Conservation (phyloP, 208 protist species). For the Leishmania guyanensis region DNA sequence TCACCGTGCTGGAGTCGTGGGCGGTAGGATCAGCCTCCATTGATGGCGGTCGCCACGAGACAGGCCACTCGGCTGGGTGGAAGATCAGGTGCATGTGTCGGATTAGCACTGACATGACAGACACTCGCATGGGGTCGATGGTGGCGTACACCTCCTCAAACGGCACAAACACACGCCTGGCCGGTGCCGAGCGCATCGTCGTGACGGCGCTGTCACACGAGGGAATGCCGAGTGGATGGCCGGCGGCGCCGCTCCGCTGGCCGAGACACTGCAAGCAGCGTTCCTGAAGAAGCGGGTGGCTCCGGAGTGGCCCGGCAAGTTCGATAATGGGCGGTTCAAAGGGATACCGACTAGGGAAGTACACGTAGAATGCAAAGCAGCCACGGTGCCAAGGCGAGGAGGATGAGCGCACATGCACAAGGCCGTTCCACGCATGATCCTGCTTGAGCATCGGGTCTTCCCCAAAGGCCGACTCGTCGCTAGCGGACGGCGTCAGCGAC, state of each 20-base stretch:
- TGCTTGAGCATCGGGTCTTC: conserved; percentile 26
- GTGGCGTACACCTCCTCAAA: conserved; percentile 66
- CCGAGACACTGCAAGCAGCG: conserved; percentile 12
- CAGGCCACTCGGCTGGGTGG: conserved; percentile 53
- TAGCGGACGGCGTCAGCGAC: not conserved
- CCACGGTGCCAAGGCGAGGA: conserved; percentile 73
- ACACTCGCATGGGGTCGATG: conserved; percentile 70
- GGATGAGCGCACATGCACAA: conserved; percentile 43
- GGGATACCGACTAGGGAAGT: conserved; percentile 64
- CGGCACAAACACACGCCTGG: conserved; percentile 25
- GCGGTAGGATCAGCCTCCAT: not conserved
- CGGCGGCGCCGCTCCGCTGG: conserved; percentile 8
- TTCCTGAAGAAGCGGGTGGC: conserved; percentile 63
- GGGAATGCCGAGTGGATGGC: not conserved
- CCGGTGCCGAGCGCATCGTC: not conserved
- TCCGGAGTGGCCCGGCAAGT: conserved; percentile 41
- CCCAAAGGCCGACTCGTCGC: not conserved
- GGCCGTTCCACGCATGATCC: conserved; percentile 40
- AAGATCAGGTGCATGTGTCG: conserved; percentile 61
- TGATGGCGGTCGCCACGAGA: conserved; percentile 13
- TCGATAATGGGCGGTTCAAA: conserved; percentile 66
- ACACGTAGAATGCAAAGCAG: conserved; percentile 60
- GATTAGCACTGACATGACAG: conserved; percentile 64
- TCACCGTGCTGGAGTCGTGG: conserved; percentile 7
- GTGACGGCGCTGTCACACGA: not conserved